Conservation (phyloP, 2,329 filamentous ascomycete genomes). For the Colletotrichum lindemuthianum region DNA sequence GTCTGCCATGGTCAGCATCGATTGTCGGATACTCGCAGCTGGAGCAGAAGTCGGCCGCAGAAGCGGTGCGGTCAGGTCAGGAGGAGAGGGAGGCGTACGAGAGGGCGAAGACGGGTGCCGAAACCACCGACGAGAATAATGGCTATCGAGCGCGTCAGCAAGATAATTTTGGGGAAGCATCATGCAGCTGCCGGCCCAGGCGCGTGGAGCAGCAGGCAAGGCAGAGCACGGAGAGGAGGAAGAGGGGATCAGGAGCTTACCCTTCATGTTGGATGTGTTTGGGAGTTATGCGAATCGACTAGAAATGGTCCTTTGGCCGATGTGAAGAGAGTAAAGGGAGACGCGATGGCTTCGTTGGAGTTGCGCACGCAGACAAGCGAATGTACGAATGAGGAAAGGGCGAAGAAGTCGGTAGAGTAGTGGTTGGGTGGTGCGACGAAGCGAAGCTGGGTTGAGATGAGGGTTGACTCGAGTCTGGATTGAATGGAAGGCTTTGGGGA, state of each 20-base stretch:
- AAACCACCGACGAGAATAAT: conserved; percentile 99
- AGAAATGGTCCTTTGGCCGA: not conserved
- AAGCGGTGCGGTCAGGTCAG: conserved; percentile 8
- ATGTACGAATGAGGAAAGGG: conserved; percentile 27
- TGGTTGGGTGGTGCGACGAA: not conserved
- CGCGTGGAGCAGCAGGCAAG: not conserved
- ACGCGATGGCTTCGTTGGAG: conserved; percentile 14
- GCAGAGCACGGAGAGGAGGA: not conserved
- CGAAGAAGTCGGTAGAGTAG: conserved; percentile 6
- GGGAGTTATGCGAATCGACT: not conserved
- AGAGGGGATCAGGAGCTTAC: conserved; percentile 12
- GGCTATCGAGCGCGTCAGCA: conserved; percentile 62
- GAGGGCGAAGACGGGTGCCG: conserved; percentile 94
- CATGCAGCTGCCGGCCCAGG: conserved; percentile 1
- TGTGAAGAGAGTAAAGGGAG: conserved; percentile 8
- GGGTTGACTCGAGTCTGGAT: not conserved
- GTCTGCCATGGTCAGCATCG: conserved; percentile 66
- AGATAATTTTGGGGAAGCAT: not conserved
- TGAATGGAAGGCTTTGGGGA: not conserved
- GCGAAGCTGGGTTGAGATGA: not conserved
- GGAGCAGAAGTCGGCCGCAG: not conserved
- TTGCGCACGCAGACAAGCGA: conserved; percentile 29
- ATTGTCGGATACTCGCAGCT: conserved; percentile 29
- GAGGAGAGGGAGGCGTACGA: conserved; percentile 68
- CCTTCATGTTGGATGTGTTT: conserved; percentile 35